A percentile compares a stretch with the other conserved stretches of the same genome.
These are phyloP conservation scores for Exsudoporus floridanus DNA, from an alignment of 1,284 basidiomycete species.

Conservation along the genomic window DNA sequence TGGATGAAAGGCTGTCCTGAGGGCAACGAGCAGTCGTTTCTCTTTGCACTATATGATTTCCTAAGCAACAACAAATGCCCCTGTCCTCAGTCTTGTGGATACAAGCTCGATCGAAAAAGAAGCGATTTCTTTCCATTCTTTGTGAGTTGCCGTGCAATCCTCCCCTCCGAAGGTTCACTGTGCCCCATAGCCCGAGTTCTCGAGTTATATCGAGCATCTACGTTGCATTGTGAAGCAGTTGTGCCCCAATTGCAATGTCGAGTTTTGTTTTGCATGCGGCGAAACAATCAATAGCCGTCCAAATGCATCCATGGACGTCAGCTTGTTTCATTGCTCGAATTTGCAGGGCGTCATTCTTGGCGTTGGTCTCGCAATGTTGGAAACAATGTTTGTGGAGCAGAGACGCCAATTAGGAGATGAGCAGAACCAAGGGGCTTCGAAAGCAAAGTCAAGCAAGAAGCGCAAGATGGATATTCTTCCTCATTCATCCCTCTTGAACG, in stretches of 20 bases:
- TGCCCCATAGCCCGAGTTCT: constrained; percentile 60
- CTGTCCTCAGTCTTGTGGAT: constrained; percentile 75
- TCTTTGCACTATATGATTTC: constrained; percentile 80
- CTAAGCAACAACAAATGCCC: constrained; percentile 61
- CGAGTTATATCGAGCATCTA: constrained; percentile 66
- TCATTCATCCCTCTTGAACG: constrained; percentile 32
- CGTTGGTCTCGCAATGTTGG: constrained; percentile 78
- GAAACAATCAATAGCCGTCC: constrained; percentile 57
- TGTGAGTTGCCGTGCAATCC: constrained; percentile 48
- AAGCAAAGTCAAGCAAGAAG: constrained; percentile 47
- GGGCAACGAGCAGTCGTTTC: constrained; percentile 83
- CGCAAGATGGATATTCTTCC: constrained; percentile 45
- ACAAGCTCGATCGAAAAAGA: constrained; percentile 56
- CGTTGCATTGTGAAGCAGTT: constrained; percentile 53
- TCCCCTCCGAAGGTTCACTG: constrained; percentile 5
- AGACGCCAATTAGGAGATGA: constrained; percentile 42
- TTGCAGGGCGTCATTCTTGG: constrained; percentile 85
- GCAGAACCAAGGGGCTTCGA: constrained; percentile 36
- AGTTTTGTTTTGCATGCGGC: constrained; percentile 83
- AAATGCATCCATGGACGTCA: constrained; percentile 45
- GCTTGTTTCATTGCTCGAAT: constrained; percentile 84
- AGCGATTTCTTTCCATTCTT: constrained; percentile 80
- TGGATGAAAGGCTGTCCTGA: constrained; percentile 98
- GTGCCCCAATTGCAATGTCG: constrained; percentile 64
- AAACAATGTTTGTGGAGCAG: constrained; percentile 65